These are phyloP conservation scores for Peterozyma xylosa DNA, from an alignment of 805 yeast species.

Conservation along the genomic window DNA sequence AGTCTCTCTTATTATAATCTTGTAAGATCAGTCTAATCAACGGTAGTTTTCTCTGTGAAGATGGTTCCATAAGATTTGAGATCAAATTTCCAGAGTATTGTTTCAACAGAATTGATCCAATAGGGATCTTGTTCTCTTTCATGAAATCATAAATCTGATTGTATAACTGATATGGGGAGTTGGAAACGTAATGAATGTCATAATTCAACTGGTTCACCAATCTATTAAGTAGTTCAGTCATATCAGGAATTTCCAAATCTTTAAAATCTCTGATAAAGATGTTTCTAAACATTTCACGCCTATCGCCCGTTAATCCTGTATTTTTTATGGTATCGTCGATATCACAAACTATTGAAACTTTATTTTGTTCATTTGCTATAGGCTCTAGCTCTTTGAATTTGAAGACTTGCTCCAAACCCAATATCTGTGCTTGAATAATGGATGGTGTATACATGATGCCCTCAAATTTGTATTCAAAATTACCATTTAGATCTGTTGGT, in stretches of 20 bases:
- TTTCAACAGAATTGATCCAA: slow-evolving; percentile 80
- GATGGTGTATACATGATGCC: slow-evolving; percentile 33
- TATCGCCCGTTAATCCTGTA: slow-evolving; percentile 88
- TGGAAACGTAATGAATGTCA: slow-evolving; percentile 85
- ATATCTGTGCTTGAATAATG: slow-evolving; percentile 41
- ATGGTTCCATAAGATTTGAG: slow-evolving; percentile 79
- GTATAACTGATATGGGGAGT: slow-evolving; percentile 89
- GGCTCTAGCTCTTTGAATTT: slow-evolving; percentile 36
- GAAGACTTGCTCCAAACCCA: slow-evolving; percentile 37
- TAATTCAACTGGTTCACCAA: slow-evolving; percentile 31
- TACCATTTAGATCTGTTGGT: slow-evolving; percentile 61
- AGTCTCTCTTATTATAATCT: slow-evolving; percentile 73
- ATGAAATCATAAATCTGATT: slow-evolving; percentile 53
- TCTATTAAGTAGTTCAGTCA: slow-evolving; percentile 63
- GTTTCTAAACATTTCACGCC: slow-evolving; percentile 72
- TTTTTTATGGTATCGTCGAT: slow-evolving; percentile 90
- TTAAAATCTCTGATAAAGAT: slow-evolving; percentile 60
- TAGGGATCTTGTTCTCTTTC: slow-evolving; percentile 50
- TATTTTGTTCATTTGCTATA: slow-evolving; percentile 22
- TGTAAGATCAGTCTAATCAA: slow-evolving; percentile 53
- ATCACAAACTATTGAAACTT: slow-evolving; percentile 72
- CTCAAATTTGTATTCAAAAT: slow-evolving; percentile 41
- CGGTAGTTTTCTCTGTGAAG: slow-evolving; percentile 69
- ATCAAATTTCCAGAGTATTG: slow-evolving; percentile 81
- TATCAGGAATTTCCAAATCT: slow-evolving; percentile 68